Evolutionary conservation across 2,329 filamentous ascomycete genomes (phyloP), one percentile per base, ranked within the genome.

Genomic region (Trichoderma guizhouense): DNA sequence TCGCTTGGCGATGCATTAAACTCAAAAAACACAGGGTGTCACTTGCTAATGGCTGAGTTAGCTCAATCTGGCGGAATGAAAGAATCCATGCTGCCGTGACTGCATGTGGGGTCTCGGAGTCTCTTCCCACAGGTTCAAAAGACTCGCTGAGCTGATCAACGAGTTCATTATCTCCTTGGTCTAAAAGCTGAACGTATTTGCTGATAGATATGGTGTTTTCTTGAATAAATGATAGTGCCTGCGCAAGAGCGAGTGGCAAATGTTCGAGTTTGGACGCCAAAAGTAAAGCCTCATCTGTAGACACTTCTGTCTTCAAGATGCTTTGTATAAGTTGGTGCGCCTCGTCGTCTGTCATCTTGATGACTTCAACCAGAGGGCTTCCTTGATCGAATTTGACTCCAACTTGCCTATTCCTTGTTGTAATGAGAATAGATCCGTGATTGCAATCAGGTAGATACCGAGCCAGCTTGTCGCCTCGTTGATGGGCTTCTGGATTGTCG

Each of bases 161-260:
- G 5, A 76, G 34, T 14, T 70, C 14, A 28, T 76, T 30, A 36
- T 81, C 76, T 60, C 74, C 77, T n/a, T 74, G 66, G 3, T 75
- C 72, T 12, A 81, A 68, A 0, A 80, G 74, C 18, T 76, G 32
- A 18, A 82, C 28, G 60, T 83, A 83, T 2, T 73, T 7, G 3
- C 51, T n/a, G 1, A 80, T 55, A 0, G 77, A 64, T 4, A 79
- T 77, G 3, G 47, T 69, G 7, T 79, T 80, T 34, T 77, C 74
- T 21, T 76, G 73, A 5, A 83, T 81, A 66, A 79, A 83, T 3
- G 79, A 76, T 2, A 79, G 75, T 4, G 79, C 81, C 69, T 82
- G 80, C 30, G 72, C 77, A 1, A 82, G 71, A 0, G 81, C 80
- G 32, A 82, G 77, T 1, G 81, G 80, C 0, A 82, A 72, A 26